phyloP scores from a whole-genome alignment of 805 yeast genomes.

The Yarrowia keelungensis region DNA sequence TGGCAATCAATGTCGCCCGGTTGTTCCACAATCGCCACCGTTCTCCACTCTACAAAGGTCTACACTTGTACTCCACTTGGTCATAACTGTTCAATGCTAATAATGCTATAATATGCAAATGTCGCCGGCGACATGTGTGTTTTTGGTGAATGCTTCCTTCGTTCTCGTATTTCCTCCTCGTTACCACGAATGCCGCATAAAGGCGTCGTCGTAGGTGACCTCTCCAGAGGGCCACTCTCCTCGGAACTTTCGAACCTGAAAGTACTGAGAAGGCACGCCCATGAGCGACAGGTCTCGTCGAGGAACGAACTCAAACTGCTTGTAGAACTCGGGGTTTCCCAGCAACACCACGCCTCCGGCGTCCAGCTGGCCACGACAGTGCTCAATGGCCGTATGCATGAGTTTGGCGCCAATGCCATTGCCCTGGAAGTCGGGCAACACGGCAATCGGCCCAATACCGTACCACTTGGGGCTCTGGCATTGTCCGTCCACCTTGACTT shows the following conservation, averaged over 20 bases:
- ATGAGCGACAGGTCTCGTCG: constrained; percentile 29
- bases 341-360: constrained; percentile 32
- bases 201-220: constrained; percentile 34
- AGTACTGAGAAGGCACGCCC: constrained; percentile 36
- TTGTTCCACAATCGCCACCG: too few relatives aligned
- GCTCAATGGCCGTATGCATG: constrained; percentile 36
- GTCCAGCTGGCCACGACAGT: constrained; percentile 21
- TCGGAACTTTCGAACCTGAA: constrained; percentile 33
- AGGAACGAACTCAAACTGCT: constrained; percentile 34
- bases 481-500: constrained; percentile 10
- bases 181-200: constrained; percentile 33
- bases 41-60: too few relatives aligned
- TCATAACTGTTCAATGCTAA: background rate
- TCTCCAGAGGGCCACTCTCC: constrained; percentile 37
- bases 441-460: constrained; percentile 35
- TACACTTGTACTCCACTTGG: too few relatives aligned
- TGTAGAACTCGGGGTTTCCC: constrained; percentile 36
- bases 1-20: too few relatives aligned
- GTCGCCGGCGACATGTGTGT: constrained; percentile 32
- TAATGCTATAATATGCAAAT: constrained; percentile 16
- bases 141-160: background rate
- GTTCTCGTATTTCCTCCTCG: too few relatives aligned
- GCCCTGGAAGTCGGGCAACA: constrained; percentile 32
- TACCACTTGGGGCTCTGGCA: constrained; percentile 29
- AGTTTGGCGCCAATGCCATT: constrained; percentile 31